phyloP scores from a whole-genome alignment of 331 rosid species.

The Rhamnella rubrinervis region DNA sequence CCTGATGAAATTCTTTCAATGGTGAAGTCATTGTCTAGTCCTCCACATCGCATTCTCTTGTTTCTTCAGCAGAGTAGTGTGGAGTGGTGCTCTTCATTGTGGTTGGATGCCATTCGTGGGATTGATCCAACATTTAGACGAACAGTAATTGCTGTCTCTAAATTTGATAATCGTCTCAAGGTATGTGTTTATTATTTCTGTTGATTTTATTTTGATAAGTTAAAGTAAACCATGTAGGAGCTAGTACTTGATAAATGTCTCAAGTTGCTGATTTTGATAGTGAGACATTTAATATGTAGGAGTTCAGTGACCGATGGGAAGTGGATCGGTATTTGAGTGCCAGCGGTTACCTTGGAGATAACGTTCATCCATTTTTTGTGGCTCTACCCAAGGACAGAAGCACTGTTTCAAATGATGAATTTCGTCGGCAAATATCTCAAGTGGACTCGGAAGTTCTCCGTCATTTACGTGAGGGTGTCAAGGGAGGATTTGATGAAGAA shows the following conservation, averaged over 20 bases:
- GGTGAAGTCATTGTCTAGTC: conserved; percentile 90
- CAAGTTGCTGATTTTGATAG: conserved; percentile 1
- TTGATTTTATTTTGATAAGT: background rate
- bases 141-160: conserved; percentile 85
- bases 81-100: conserved; percentile 96
- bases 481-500: conserved; percentile 93
- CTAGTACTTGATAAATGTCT: background rate
- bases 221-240: background rate
- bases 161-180: conserved; percentile 97
- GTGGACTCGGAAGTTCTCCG: conserved; percentile 80
- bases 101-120: conserved; percentile 90
- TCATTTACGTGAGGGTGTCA: conserved; percentile 74
- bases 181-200: conserved; percentile 30
- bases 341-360: conserved; percentile 90
- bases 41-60: conserved; percentile 86
- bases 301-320: conserved; percentile 91
- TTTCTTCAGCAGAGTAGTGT: conserved; percentile 98
- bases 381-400: conserved; percentile 86
- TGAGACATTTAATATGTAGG: conserved; percentile 50
- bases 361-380: conserved; percentile 73
- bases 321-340: conserved; percentile 97
- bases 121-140: conserved; percentile 85
- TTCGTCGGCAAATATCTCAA: conserved; percentile 83
- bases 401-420: conserved; percentile 81
- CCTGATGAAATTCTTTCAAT: conserved; percentile 88